Conservation (phyloP, 495 filamentous ascomycete species). For the Talaromyces proteolyticus region DNA sequence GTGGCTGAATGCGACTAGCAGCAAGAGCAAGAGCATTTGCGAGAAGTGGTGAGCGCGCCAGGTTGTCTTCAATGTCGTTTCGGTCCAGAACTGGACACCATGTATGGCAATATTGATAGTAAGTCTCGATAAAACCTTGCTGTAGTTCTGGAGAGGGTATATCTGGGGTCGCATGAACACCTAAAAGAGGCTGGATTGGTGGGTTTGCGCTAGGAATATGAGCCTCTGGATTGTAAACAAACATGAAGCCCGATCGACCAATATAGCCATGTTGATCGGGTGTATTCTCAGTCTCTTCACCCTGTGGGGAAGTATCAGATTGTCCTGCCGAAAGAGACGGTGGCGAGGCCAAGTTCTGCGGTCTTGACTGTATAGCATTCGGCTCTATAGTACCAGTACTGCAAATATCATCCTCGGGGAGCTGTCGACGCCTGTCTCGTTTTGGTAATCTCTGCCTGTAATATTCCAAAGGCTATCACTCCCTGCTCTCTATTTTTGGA, state of each 20-base stretch:
- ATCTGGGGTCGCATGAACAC: constrained; percentile 4
- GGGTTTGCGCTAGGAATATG: constrained; percentile 20
- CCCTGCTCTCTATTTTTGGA: background rate
- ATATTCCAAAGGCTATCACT: background rate
- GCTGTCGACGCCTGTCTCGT: constrained; percentile 12
- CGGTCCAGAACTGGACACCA: constrained; percentile 30
- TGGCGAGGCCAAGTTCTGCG: constrained; percentile 9
- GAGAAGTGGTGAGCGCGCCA: constrained; percentile 22
- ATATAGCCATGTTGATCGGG: constrained; percentile 21
- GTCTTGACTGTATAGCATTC: constrained; percentile 9
- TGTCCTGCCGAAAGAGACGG: background rate
- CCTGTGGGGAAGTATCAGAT: background rate
- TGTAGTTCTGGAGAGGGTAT: constrained; percentile 22
- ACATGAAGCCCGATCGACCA: constrained; percentile 14
- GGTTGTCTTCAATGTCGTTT: constrained; percentile 15
- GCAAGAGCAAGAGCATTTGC: constrained; percentile 29
- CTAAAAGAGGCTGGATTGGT: constrained; percentile 10
- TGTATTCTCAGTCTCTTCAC: constrained; percentile 14
- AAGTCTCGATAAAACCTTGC: constrained; percentile 29
- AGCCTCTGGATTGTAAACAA: constrained; percentile 15
- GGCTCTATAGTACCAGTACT: constrained; percentile 7
- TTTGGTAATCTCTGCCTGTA: constrained; percentile 9
- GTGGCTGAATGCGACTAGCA: constrained; percentile 25
- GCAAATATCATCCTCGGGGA: constrained; percentile 1
- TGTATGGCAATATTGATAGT: constrained; percentile 24